Percentiles rank a stretch among this genome's conserved stretches.
phyloP scores from a whole-genome alignment of 176 grass and related monocot species.

The Metroxylon sagu region DNA sequence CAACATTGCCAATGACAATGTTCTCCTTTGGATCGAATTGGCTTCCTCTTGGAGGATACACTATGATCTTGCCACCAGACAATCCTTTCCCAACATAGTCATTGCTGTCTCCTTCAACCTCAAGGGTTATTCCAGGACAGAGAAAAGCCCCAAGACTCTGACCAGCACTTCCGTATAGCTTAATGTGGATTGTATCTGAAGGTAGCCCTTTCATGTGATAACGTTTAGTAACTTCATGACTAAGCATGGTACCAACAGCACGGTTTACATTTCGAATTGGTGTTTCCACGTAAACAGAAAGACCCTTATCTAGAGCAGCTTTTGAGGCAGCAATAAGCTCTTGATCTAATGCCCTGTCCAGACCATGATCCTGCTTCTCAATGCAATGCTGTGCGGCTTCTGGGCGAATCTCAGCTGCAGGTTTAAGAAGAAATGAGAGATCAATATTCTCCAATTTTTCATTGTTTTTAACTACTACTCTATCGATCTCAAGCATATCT shows the following conservation, averaged over 20 bases:
- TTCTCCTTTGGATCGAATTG: conserved; percentile 81
- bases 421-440: conserved; percentile 78
- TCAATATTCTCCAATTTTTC: conserved; percentile 96
- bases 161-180: conserved; percentile 78
- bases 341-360: conserved; percentile 82
- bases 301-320: conserved; percentile 52
- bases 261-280: conserved; percentile 71
- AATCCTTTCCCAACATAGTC: conserved; percentile 98
- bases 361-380: conserved; percentile 91
- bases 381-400: conserved; percentile 75
- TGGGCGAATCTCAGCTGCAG: conserved; percentile 69
- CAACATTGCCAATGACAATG: conserved; percentile 98
- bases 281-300: conserved; percentile 65
- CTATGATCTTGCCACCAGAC: conserved; percentile 91
- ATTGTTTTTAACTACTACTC: conserved; percentile 71
- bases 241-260: conserved; percentile 85
- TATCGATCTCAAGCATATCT: conserved; percentile 90
- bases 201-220: conserved; percentile 80
- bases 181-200: conserved; percentile 72
- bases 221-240: conserved; percentile 86
- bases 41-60: conserved; percentile 77
- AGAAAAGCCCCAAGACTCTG: conserved; percentile 94
- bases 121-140: conserved; percentile 88
- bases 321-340: conserved; percentile 60
- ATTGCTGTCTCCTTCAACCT: conserved; percentile 95